Percentiles rank a stretch among this genome's conserved stretches.
Evolutionary conservation across 225 moss, liverwort and hornwort species (phyloP).

Genomic region (Sphagnum contortum): DNA sequence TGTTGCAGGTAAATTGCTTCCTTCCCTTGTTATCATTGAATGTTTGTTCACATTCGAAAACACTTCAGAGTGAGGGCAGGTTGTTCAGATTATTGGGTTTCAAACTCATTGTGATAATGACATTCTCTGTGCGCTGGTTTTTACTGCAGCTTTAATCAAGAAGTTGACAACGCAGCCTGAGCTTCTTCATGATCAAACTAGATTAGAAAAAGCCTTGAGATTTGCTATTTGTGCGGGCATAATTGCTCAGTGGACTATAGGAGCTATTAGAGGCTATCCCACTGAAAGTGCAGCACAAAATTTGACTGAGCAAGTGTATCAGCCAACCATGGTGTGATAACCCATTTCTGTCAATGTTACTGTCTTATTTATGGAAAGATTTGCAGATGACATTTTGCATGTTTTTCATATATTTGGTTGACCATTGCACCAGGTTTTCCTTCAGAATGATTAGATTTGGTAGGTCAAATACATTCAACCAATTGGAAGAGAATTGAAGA

Average conservation of each 20-base stretch:
- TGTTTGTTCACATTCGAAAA: not conserved
- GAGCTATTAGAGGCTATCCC: slow-evolving; percentile 86
- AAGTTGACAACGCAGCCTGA: slow-evolving; percentile 79
- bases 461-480: too few relatives aligned
- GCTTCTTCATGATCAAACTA: slow-evolving; percentile 61
- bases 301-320: slow-evolving; percentile 92
- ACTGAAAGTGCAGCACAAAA: slow-evolving; percentile 94
- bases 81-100: not conserved
- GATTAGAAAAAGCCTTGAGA: slow-evolving; percentile 82
- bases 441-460: too few relatives aligned
- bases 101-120: too few relatives aligned
- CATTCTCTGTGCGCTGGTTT: too few relatives aligned
- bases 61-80: not conserved
- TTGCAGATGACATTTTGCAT: too few relatives aligned
- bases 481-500: too few relatives aligned
- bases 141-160: slow-evolving; percentile 62
- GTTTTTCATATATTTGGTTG: too few relatives aligned
- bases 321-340: slow-evolving; percentile 60
- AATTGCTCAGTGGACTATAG: slow-evolving; percentile 82
- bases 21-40: not conserved
- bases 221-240: slow-evolving; percentile 92
- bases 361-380: too few relatives aligned
- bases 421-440: too few relatives aligned
- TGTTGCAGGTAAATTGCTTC: slow-evolving; percentile 49
- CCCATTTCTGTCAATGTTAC: too few relatives aligned